Conservation (phyloP, 768 basidiomycete species). For the Trametopsis cervina region DNA sequence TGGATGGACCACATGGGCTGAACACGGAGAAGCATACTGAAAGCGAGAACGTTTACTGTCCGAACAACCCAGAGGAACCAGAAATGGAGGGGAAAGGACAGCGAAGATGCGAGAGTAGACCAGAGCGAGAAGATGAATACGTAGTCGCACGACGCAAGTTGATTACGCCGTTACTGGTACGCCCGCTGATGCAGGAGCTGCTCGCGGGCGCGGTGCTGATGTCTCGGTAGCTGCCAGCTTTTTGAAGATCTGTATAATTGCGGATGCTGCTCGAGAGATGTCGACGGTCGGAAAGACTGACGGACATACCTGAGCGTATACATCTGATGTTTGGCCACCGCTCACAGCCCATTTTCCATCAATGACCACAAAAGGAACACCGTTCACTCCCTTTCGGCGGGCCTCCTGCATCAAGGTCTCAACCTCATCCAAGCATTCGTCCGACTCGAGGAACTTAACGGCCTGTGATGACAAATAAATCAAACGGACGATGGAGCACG, state of each 20-base stretch:
- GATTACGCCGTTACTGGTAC: slow-evolving; percentile 7
- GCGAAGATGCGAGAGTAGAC: slow-evolving; percentile 2
- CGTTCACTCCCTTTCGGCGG: slow-evolving; percentile 60
- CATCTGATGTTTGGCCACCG: slow-evolving; percentile 67
- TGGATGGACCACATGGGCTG: too few relatives aligned
- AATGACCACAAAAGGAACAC: slow-evolving; percentile 76
- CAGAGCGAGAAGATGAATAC: background rate
- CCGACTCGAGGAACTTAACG: slow-evolving; percentile 53
- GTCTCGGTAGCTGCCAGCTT: slow-evolving; percentile 33
- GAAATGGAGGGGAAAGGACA: too few relatives aligned
- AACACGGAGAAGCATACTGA: too few relatives aligned
- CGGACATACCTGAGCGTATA: slow-evolving; percentile 53
- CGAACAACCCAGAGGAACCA: background rate
- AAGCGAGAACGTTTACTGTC: too few relatives aligned
- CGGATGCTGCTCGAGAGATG: background rate
- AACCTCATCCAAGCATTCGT: slow-evolving; percentile 61
- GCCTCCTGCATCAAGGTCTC: slow-evolving; percentile 55
- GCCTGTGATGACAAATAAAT: slow-evolving; percentile 34
- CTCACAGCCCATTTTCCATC: slow-evolving; percentile 73
- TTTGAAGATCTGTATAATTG: slow-evolving; percentile 37
- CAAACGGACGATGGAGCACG: too few relatives aligned
- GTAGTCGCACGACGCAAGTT: background rate
- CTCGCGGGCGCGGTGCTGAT: slow-evolving; percentile 5
- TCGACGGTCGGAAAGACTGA: slow-evolving; percentile 2
- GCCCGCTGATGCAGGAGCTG: slow-evolving; percentile 3